Base-by-base conservation (phyloP, 768 basidiomycete species). In the Phlegmacium glaucopus region DNA sequence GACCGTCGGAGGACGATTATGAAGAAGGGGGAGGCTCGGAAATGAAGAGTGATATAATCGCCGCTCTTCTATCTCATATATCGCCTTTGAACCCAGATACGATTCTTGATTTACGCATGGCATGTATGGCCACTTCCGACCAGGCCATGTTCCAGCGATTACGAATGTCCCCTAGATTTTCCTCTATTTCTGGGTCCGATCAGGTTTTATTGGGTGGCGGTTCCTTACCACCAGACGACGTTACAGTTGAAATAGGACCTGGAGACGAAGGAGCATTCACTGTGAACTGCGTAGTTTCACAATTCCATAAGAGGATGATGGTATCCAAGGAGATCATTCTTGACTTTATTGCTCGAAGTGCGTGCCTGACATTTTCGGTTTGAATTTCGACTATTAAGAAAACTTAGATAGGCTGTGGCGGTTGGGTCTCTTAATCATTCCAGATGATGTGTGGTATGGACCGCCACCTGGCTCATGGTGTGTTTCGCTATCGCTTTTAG, bases 241-340 rank as follows among this genome's bases (percentile, higher is more conserved):
- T 84, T 8, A 59, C 58, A 1, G 77, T 86, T 16, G 71, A 75
- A 28, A 76, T 83, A 41, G 55, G 76, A 6, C 62, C 64, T 1
- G 72, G 72, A 0, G 72, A 76, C 39, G 74, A 78, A 27, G 78
- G 78, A 1, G 69, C 77, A 0, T 89, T 88, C 50, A 69, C 69
- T 0, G 79, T 72, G 3, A 60, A 69, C 15, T 72, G 85, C 36
- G 62, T 63, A 29, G 63, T 83, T 7, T 69, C 73, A n/a, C 71
- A 77, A 39, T 88, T 86, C 62, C 84, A 85, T 58, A 80, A 78
- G 50, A 72, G 87, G 25, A 83, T 89, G 83, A 71, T 79, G 41
- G 72, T 86, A 4, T 72, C 77, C 17, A 75, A 76, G 47, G 52
- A 67, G 25, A 74, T 87, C 29, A 56, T 52, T 11, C 57, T 85